Evolutionary conservation across 331 rosid genomes (phyloP), one percentile per base, ranked within the genome.

Genomic region (Malus hybrid): DNA sequence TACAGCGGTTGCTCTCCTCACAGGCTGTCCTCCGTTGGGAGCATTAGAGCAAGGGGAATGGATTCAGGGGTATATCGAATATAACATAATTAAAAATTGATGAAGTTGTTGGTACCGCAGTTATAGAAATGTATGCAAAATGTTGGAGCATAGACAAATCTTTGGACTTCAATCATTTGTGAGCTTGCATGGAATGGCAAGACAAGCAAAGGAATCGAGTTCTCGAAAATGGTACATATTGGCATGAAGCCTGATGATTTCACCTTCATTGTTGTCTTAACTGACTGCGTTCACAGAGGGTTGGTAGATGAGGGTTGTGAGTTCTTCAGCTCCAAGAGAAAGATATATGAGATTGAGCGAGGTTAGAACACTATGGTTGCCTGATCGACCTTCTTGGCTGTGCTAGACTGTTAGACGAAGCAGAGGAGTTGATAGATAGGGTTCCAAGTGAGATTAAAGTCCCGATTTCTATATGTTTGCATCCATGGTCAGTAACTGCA

Each of bases 91-190:
- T 54, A 32, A 9, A 34, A 50, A 85, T 93, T 82, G 96, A 93
- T 79, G 79, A 82, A 13, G 56, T 28, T 28, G 82, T 93, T 70
- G 93, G 93, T 28, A 89, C 93, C 39, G 91, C 95, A 42, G 93
- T 93, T 42, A 83, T 85, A 67, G 97, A 90, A 84, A 86, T 93
- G 93, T 90, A 87, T 81, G 88, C 93, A n/a, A 87, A 90, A 84
- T 90, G 97, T 76, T 93, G 97, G 39, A 78, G 75, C 71, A 67
- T 90, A 39, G 88, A 89, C 59, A 80, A 86, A 75, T 93, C 36
- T 28, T 11, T 90, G 96, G 93, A 90, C 97, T 67, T 87, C 97
- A 14, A 81, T 90, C 64, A 87, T 93, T 73, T 87, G 86, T 76
- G 96, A 90, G 46, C 86, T 90, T 39, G 92, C 98, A 70, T 85